Evolutionary conservation across 2,329 filamentous ascomycete species (phyloP).

Genomic region (Aspergillus candidus): DNA sequence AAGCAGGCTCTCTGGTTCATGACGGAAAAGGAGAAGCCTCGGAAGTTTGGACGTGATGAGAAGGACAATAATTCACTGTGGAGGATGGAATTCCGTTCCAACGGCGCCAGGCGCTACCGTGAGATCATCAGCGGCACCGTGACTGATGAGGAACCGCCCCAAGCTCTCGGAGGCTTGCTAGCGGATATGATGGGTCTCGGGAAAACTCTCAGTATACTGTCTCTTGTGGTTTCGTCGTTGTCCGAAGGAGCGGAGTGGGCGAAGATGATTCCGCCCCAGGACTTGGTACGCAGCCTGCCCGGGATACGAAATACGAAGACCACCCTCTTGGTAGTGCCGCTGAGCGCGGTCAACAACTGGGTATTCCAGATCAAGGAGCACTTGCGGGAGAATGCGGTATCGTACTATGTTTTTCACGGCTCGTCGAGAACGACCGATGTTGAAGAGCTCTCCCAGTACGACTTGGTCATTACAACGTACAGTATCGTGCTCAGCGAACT

Average conservation of each 20-base stretch:
- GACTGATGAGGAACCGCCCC: slow-evolving; percentile 54
- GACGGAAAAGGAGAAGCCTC: slow-evolving; percentile 65
- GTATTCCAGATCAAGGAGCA: slow-evolving; percentile 85
- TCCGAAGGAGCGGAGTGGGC: slow-evolving; percentile 60
- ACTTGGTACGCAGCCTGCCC: slow-evolving; percentile 24
- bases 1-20: slow-evolving; percentile 88
- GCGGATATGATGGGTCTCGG: slow-evolving; percentile 88
- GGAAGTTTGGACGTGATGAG: slow-evolving; percentile 53
- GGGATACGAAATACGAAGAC: slow-evolving; percentile 61
- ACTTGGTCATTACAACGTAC: slow-evolving; percentile 90
- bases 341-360: slow-evolving; percentile 93
- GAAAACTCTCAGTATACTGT: slow-evolving; percentile 79
- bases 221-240: slow-evolving; percentile 64
- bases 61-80: slow-evolving; percentile 68
- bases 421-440: slow-evolving; percentile 64
- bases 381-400: slow-evolving; percentile 58
- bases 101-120: slow-evolving; percentile 59
- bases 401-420: slow-evolving; percentile 82
- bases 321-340: slow-evolving; percentile 79
- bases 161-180: slow-evolving; percentile 67
- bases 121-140: slow-evolving; percentile 79
- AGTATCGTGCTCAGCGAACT: slow-evolving; percentile 79
- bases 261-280: slow-evolving; percentile 43
- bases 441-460: slow-evolving; percentile 62
- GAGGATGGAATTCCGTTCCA: slow-evolving; percentile 55